These are phyloP conservation scores for Pseudogymnoascus sp. DNA, from an alignment of 2,329 filamentous ascomycete genomes.

Conservation along the genomic window DNA sequence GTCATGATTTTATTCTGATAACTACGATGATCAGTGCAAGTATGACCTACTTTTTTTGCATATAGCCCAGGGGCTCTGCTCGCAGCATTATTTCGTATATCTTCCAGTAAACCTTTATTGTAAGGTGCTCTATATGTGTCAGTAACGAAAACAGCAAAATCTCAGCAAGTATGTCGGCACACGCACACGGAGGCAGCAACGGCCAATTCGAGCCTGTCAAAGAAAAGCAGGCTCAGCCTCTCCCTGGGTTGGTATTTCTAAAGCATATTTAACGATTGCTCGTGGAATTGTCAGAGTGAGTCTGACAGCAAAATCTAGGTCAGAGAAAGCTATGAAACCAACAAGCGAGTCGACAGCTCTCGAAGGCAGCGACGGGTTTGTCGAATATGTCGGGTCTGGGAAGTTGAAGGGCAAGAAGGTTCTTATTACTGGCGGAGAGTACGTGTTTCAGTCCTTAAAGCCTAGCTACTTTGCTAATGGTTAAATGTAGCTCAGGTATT, in stretches of 20 bases:
- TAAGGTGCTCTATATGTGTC: not conserved
- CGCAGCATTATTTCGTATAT: not conserved
- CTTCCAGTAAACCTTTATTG: not conserved
- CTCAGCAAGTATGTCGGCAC: not conserved
- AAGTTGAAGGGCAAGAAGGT: constrained; percentile 30
- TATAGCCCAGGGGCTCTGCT: no score
- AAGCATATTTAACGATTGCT: not conserved
- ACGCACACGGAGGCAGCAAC: not conserved
- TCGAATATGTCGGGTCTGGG: not conserved
- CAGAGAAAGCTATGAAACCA: constrained; percentile 6
- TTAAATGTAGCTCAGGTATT: constrained; percentile 40
- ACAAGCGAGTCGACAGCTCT: constrained; percentile 10
- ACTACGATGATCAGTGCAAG: not conserved
- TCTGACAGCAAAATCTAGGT: not conserved
- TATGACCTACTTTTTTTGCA: not conserved
- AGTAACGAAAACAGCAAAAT: not conserved
- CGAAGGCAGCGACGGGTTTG: not conserved
- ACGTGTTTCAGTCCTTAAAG: not conserved
- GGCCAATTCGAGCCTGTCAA: constrained; percentile 7
- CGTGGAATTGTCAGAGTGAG: not conserved
- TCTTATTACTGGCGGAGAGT: constrained; percentile 54
- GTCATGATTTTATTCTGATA: not conserved
- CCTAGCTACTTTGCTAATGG: not conserved
- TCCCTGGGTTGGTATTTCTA: constrained; percentile 2
- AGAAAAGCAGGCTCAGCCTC: not conserved